Evolutionary conservation across 805 yeast species (phyloP).

Genomic region (Suhomyces faveliae): DNA sequence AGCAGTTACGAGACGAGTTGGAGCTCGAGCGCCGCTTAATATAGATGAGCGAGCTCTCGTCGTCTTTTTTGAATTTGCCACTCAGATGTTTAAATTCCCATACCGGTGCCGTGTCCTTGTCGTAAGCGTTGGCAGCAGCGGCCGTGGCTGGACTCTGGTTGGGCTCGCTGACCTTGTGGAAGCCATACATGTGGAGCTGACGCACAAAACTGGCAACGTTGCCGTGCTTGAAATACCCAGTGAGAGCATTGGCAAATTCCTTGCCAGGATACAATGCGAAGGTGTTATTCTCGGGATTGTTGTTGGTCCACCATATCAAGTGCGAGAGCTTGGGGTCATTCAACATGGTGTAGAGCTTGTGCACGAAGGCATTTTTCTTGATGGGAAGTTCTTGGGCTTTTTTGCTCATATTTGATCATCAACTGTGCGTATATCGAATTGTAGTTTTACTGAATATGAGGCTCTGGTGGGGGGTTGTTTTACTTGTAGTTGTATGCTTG

Average conservation of each 20-base stretch:
- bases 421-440: too few relatives aligned
- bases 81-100: slow-evolving; percentile 59
- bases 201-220: slow-evolving; percentile 91
- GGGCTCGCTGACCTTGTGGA: slow-evolving; percentile 72
- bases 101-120: slow-evolving; percentile 31
- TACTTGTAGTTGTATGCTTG: too few relatives aligned
- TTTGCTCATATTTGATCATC: slow-evolving; percentile 20
- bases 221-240: slow-evolving; percentile 88
- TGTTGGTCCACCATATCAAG: slow-evolving; percentile 44
- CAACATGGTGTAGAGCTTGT: slow-evolving; percentile 42
- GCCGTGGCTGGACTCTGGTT: slow-evolving; percentile 8
- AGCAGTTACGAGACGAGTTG: slow-evolving; percentile 21
- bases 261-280: slow-evolving; percentile 65
- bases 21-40: slow-evolving; percentile 51
- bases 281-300: slow-evolving; percentile 48
- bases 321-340: slow-evolving; percentile 33
- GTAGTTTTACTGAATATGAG: too few relatives aligned
- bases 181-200: slow-evolving; percentile 94
- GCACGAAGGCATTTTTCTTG: slow-evolving; percentile 61
- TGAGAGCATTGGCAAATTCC: slow-evolving; percentile 58
- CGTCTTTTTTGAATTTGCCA: slow-evolving; percentile 50
- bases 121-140: slow-evolving; percentile 10
- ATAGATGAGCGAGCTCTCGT: slow-evolving; percentile 42
- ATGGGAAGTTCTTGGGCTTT: slow-evolving; percentile 26
- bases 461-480: too few relatives aligned